Evolutionary conservation across 352 stramenopile genomes (phyloP).

Genomic region (Pythium myriotylum): DNA sequence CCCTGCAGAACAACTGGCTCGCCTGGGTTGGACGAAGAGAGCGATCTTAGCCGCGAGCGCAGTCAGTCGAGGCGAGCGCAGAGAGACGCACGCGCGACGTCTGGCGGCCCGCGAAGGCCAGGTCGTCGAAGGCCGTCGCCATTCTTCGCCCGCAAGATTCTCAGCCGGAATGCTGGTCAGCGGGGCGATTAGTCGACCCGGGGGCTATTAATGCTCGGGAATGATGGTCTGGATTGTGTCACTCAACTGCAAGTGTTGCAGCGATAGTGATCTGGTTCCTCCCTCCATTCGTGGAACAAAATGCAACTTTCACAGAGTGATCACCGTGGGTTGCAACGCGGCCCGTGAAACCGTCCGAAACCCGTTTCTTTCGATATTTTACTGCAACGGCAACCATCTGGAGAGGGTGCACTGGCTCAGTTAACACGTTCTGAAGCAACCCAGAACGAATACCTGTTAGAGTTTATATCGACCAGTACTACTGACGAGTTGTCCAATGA

Average conservation of each 20-base stretch:
- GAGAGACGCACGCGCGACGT: conserved; percentile 4
- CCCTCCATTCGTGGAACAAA: neutral
- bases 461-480: neutral
- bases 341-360: neutral
- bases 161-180: conserved; percentile 12
- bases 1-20: conserved; percentile 51
- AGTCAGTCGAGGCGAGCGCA: neutral
- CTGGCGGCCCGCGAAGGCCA: conserved; percentile 50
- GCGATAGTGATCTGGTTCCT: neutral
- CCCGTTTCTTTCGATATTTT: neutral
- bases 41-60: neutral
- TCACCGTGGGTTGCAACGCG: neutral
- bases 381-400: no score
- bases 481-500: no score
- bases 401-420: no score
- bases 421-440: no score
- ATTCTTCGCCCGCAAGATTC: conserved; percentile 28
- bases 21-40: neutral
- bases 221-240: neutral
- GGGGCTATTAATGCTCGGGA: neutral
- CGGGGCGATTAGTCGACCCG: no score
- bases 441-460: neutral
- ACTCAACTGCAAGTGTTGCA: no score
- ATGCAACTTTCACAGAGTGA: neutral
- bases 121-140: conserved; percentile 68